A percentile compares a stretch with the other conserved stretches of the same genome.
These are phyloP conservation scores for Torulaspora pretoriensis DNA, from an alignment of 1,139 yeast species.

Conservation along the genomic window DNA sequence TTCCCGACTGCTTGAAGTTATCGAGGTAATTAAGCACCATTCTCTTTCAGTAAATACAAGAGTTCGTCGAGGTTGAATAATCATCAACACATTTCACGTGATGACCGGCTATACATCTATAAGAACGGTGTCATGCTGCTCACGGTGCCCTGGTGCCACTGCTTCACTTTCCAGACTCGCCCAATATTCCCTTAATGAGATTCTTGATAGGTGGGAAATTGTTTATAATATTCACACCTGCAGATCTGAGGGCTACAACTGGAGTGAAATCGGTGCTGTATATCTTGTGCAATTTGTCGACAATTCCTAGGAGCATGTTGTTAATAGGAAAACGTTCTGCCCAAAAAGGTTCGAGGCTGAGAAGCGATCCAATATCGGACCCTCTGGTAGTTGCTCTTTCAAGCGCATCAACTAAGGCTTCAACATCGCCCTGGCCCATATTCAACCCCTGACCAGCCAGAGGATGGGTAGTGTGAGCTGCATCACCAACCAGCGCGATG, in stretches of 20 bases:
- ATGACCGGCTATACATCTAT: background rate
- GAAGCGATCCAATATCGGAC: constrained; percentile 71
- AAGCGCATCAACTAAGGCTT: constrained; percentile 60
- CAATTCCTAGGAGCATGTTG: constrained; percentile 77
- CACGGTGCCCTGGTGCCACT: background rate
- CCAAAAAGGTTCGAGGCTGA: constrained; percentile 83
- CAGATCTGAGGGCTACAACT: constrained; percentile 65
- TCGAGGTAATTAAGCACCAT: background rate
- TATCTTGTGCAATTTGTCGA: constrained; percentile 86
- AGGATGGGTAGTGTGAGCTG: constrained; percentile 97
- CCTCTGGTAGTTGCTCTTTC: constrained; percentile 75
- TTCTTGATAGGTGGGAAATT: constrained; percentile 59
- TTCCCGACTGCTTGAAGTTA: too few relatives aligned
- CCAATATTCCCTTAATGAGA: constrained; percentile 43
- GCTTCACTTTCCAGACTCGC: constrained; percentile 17
- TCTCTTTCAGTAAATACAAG: background rate
- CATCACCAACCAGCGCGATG: constrained; percentile 92
- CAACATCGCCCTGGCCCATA: constrained; percentile 97
- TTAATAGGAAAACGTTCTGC: constrained; percentile 75
- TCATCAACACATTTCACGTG: constrained; percentile 9
- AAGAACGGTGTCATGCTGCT: background rate
- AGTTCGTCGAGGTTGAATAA: background rate
- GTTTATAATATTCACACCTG: constrained; percentile 71
- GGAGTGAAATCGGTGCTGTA: constrained; percentile 75
- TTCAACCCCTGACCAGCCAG: constrained; percentile 97